Base-by-base conservation (phyloP, 306 rosid species). In the Gastrolobium villosum region DNA sequence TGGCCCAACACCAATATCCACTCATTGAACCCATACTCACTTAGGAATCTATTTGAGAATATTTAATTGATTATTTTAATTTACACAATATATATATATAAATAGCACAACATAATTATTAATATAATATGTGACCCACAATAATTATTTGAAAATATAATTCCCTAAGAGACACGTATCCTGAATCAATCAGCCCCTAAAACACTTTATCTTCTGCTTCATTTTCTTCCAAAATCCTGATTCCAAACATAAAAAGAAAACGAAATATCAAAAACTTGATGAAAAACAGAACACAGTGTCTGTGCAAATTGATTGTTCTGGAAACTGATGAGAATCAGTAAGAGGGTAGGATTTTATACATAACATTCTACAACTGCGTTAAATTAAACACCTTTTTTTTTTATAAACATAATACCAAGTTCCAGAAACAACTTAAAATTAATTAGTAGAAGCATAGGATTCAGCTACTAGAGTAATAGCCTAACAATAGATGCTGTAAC, bases 401-500 rank as follows among this genome's bases (percentile, higher is more conserved):
- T n/a, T n/a, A n/a, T n/a, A 20, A 20, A 11, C 43, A 80, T 13
- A 48, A 74, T 2, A 34, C 45, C 32, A 44, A n/a, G 45, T 65
- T 56, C 34, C 48, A 34, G 20, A n/a, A 9, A 39, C 54, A 46
- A 28, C 49, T 13, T 26, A 7, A 10, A 32, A 20, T 15, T 48
- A 60, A 41, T 2, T 8, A 37, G 13, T 41, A 48, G 11, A 49
- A 76, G 30, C 5, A 72, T 0, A 20, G 40, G 13, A 37, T 40
- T 65, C 5, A 63, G 30, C 1, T 45, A 13, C 7, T 76, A 85
- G 13, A 82, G 82, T 39, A 85, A 79, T 1, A 30, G 3, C 54
- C 81, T 74, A 26, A 67, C 90, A 48, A 90, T 73, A 59, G 92
- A 79, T 1, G 84, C 79, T 0, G 85, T 55, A 10, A 88, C 80